Percentiles rank a stretch among this genome's conserved stretches.
These are phyloP conservation scores for Claviceps spartinae DNA, from an alignment of 2,329 filamentous ascomycete genomes.

Conservation along the genomic window DNA sequence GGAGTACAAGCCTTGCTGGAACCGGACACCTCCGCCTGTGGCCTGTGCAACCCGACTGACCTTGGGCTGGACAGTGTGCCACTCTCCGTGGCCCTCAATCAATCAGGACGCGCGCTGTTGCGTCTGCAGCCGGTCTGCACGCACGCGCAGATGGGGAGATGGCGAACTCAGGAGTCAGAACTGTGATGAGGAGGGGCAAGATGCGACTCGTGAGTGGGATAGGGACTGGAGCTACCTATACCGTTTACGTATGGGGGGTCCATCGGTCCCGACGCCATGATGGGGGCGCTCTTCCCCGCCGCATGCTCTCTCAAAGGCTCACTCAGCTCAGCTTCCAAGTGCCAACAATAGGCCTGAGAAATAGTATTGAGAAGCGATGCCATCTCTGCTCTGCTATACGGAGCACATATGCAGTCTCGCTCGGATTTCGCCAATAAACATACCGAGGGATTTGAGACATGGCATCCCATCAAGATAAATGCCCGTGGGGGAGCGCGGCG, in stretches of 20 bases:
- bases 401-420: neutral
- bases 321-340: neutral
- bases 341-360: neutral
- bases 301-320: neutral
- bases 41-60: neutral
- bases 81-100: neutral
- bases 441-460: constrained; percentile 1
- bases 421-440: neutral
- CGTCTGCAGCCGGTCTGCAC: neutral
- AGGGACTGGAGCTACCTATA: neutral
- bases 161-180: neutral
- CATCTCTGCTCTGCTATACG: neutral
- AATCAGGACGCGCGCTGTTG: neutral
- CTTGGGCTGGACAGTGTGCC: neutral
- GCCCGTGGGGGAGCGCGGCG: neutral
- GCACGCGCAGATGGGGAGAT: neutral
- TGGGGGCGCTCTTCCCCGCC: neutral
- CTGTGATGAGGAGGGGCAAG: neutral
- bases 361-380: neutral
- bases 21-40: neutral
- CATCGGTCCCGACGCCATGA: neutral
- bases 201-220: neutral
- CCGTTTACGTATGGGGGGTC: neutral
- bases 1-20: neutral
- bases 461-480: constrained; percentile 1